Conservation (phyloP, 1,139 yeast species). For the Casaregolazyma suthepensis region DNA sequence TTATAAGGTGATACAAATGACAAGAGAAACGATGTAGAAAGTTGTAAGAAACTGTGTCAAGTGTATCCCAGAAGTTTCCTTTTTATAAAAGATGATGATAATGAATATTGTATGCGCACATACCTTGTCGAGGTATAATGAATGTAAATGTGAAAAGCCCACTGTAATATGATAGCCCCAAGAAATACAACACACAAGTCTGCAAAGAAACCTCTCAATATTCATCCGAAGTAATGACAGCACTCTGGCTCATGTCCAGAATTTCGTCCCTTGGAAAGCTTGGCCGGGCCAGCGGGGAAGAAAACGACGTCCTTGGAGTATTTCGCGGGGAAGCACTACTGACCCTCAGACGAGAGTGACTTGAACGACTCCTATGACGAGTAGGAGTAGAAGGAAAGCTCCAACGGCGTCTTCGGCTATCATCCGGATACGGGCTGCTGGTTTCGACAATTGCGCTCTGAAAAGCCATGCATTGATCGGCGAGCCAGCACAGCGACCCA, state of each 20-base stretch:
- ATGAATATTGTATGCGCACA: neutral
- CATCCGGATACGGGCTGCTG: neutral
- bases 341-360: neutral
- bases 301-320: neutral
- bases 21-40: neutral
- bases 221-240: neutral
- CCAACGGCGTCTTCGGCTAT: neutral
- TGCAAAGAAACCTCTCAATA: neutral
- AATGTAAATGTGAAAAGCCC: neutral
- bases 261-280: conserved; percentile 1
- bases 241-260: conserved; percentile 3
- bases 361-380: neutral
- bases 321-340: neutral
- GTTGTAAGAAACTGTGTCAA: neutral
- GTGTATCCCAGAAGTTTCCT: neutral
- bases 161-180: neutral
- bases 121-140: neutral
- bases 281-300: neutral
- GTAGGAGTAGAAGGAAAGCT: neutral
- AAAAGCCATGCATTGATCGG: neutral
- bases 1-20: neutral
- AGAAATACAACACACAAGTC: neutral
- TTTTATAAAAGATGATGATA: neutral
- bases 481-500: conserved; percentile 6
- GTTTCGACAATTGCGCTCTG: conserved; percentile 1